Conservation (phyloP, 2,329 filamentous ascomycete genomes). For the Colletotrichum spinosum region DNA sequence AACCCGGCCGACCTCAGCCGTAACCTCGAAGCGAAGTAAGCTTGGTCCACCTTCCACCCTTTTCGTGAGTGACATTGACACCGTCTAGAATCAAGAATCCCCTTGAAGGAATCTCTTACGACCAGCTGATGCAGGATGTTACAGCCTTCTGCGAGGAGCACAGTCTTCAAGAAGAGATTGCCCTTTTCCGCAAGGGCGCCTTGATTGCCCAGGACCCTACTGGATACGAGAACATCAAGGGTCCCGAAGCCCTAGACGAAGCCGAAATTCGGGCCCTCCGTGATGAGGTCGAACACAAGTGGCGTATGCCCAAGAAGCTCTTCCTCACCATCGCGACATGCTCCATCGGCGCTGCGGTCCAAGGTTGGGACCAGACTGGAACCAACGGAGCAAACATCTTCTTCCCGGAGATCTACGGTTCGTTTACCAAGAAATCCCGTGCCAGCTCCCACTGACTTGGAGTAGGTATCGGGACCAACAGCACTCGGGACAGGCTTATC, state of each 20-base stretch:
- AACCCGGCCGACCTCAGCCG: slow-evolving; percentile 47
- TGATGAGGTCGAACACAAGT: slow-evolving; percentile 75
- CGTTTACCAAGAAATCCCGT: no score
- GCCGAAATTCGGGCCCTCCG: slow-evolving; percentile 69
- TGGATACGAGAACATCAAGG: slow-evolving; percentile 69
- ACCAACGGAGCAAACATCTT: slow-evolving; percentile 73
- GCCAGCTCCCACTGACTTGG: background rate
- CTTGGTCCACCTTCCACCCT: background rate
- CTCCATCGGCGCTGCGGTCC: slow-evolving; percentile 77
- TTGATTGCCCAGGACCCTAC: slow-evolving; percentile 78
- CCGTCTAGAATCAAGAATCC: slow-evolving; percentile 58
- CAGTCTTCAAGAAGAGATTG: slow-evolving; percentile 67
- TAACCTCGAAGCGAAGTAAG: slow-evolving; percentile 59
- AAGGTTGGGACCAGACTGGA: slow-evolving; percentile 77
- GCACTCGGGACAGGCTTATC: slow-evolving; percentile 55
- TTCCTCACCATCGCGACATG: slow-evolving; percentile 76
- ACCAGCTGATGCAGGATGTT: slow-evolving; percentile 67
- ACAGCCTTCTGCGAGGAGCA: slow-evolving; percentile 72
- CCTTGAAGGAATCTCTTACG: slow-evolving; percentile 60
- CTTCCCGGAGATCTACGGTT: slow-evolving; percentile 56
- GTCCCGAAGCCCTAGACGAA: slow-evolving; percentile 67
- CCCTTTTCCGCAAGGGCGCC: slow-evolving; percentile 74
- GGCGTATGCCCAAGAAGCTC: slow-evolving; percentile 71
- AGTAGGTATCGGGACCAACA: slow-evolving; percentile 49
- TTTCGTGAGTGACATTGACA: background rate